Evolutionary conservation across 352 stramenopile genomes (phyloP).

Genomic region (Globisporangium megalacanthum): DNA sequence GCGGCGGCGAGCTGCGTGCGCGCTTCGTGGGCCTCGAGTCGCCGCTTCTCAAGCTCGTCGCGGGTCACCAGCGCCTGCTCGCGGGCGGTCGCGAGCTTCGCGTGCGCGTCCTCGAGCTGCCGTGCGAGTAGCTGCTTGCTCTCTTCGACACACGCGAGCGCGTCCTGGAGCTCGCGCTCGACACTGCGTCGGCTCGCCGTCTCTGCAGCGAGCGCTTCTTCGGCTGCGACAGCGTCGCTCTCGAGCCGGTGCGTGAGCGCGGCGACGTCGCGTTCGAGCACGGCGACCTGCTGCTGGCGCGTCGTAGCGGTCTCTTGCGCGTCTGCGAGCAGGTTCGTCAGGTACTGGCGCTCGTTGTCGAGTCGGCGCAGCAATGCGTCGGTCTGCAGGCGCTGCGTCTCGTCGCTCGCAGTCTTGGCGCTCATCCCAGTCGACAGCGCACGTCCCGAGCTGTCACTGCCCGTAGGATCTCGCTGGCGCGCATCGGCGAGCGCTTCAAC

Average conservation of each 20-base stretch:
- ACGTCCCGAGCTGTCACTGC: neutral
- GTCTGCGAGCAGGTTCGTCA: conserved; percentile 69
- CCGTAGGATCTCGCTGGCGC: conserved; percentile 27
- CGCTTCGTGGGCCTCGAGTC: conserved; percentile 44
- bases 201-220: conserved; percentile 36
- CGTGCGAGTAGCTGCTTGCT: conserved; percentile 39
- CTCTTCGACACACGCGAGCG: conserved; percentile 42
- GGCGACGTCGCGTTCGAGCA: conserved; percentile 39
- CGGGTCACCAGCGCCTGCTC: conserved; percentile 59
- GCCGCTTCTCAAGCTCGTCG: conserved; percentile 54
- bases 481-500: conserved; percentile 60
- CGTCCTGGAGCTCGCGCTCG: conserved; percentile 36
- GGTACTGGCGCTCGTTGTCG: conserved; percentile 76
- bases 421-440: conserved; percentile 20
- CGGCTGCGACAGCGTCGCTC: conserved; percentile 23
- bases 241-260: conserved; percentile 34
- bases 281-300: conserved; percentile 28
- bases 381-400: conserved; percentile 74
- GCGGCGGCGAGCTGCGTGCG: conserved; percentile 32
- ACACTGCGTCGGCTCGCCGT: conserved; percentile 19
- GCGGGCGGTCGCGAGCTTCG: conserved; percentile 45
- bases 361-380: conserved; percentile 66
- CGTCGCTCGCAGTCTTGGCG: conserved; percentile 64
- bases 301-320: conserved; percentile 45
- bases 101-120: conserved; percentile 55